Evolutionary conservation across 2,329 filamentous ascomycete genomes (phyloP).

Genomic region (Trichoderma sp.): DNA sequence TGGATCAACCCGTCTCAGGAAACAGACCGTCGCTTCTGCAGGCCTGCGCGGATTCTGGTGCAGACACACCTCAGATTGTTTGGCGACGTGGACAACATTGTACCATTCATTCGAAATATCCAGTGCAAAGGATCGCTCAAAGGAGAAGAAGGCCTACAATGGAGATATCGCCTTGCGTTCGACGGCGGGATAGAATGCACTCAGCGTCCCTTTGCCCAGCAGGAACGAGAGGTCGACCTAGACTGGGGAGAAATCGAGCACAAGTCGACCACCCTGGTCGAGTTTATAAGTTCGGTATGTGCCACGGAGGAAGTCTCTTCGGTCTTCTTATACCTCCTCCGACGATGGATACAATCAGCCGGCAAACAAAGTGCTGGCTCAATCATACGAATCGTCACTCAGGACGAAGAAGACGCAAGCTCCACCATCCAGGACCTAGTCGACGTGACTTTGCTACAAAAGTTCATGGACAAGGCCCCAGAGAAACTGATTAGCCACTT

Average conservation of each 20-base stretch:
- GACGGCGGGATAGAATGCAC: slow-evolving; percentile 57
- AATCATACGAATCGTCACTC: slow-evolving; percentile 37
- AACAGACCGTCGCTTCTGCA: slow-evolving; percentile 46
- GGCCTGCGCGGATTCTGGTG: slow-evolving; percentile 54
- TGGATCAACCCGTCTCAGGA: slow-evolving; percentile 46
- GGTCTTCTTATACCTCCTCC: slow-evolving; percentile 62
- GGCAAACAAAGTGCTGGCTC: slow-evolving; percentile 34
- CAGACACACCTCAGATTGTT: slow-evolving; percentile 61
- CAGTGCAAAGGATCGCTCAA: slow-evolving; percentile 55
- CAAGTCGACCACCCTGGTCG: slow-evolving; percentile 53
- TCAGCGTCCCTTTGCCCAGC: slow-evolving; percentile 35
- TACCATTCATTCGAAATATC: slow-evolving; percentile 55
- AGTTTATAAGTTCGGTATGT: slow-evolving; percentile 52
- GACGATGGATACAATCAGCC: slow-evolving; percentile 55
- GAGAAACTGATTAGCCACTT: slow-evolving; percentile 66
- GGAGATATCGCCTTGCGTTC: slow-evolving; percentile 54
- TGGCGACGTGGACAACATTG: slow-evolving; percentile 53
- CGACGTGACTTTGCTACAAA: slow-evolving; percentile 65
- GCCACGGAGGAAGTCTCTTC: slow-evolving; percentile 60
- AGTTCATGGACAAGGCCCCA: slow-evolving; percentile 64
- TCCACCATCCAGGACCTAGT: slow-evolving; percentile 54
- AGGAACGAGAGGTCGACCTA: slow-evolving; percentile 35
- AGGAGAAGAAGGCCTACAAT: slow-evolving; percentile 42
- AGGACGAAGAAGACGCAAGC: slow-evolving; percentile 39
- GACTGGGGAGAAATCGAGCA: slow-evolving; percentile 51